Percentiles rank a stretch among this genome's conserved stretches.
Conservation (phyloP, 192 early-diverging fungal genomes). For the Coemansia asiatica region DNA sequence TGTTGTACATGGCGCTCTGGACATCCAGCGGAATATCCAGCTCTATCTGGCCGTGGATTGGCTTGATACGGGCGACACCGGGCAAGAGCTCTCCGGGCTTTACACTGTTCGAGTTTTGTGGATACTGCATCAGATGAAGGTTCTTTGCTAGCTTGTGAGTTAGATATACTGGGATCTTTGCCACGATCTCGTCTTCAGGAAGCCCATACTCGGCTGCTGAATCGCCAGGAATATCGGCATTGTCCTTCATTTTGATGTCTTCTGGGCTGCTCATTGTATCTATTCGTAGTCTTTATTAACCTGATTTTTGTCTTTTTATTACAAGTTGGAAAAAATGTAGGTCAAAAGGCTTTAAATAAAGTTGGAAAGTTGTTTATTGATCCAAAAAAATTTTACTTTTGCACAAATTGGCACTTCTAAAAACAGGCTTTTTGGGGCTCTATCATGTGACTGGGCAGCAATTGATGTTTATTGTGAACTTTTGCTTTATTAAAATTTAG, state of each 20-base stretch:
- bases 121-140: constrained; percentile 84
- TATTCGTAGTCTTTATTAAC: no score
- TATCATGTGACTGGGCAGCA: background rate
- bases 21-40: constrained; percentile 82
- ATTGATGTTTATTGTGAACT: background rate
- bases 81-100: constrained; percentile 55
- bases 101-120: constrained; percentile 57
- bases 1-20: constrained; percentile 69
- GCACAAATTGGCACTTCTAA: background rate
- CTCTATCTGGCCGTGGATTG: constrained; percentile 78
- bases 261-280: constrained; percentile 1
- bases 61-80: constrained; percentile 75
- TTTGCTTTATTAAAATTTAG: no score
- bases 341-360: background rate
- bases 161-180: constrained; percentile 80
- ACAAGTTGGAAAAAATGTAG: background rate
- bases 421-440: background rate
- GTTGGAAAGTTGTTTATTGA: background rate
- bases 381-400: background rate
- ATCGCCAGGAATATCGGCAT: background rate
- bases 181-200: constrained; percentile 66
- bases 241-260: constrained; percentile 7
- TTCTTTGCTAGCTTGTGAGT: constrained; percentile 65
- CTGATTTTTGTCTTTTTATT: background rate
- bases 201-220: constrained; percentile 43